A percentile compares a stretch with the other conserved stretches of the same genome.
Conservation (phyloP, 441 rosid genomes). For the Populus tomentosa region DNA sequence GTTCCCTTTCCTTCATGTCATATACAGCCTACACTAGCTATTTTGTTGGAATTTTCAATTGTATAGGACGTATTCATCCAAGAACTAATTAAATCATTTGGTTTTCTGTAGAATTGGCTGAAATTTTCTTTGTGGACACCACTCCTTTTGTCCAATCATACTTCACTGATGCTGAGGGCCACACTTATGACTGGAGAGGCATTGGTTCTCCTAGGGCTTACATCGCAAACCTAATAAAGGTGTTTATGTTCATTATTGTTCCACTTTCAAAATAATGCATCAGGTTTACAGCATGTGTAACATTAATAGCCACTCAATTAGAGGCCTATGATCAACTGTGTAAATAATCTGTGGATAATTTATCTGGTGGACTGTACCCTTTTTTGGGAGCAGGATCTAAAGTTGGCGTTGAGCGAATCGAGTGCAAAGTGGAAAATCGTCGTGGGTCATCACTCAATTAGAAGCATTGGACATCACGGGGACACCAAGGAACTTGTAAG, state of each 20-base stretch:
- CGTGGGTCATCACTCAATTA: constrained; percentile 71
- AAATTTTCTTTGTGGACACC: constrained; percentile 67
- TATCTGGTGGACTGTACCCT: neutral
- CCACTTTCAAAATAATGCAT: neutral
- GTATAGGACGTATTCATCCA: neutral
- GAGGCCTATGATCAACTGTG: neutral
- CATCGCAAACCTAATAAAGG: constrained; percentile 36
- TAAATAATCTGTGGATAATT: neutral
- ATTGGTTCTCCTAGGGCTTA: constrained; percentile 49
- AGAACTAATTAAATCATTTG: neutral
- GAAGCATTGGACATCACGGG: constrained; percentile 68
- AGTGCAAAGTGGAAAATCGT: constrained; percentile 73
- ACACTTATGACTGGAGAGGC: constrained; percentile 63
- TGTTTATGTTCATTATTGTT: neutral
- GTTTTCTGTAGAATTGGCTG: constrained; percentile 38
- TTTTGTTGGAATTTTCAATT: neutral
- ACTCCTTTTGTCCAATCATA: constrained; percentile 63
- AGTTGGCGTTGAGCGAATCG: constrained; percentile 43
- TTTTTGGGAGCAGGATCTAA: constrained; percentile 32
- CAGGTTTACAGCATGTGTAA: neutral
- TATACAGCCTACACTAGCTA: neutral
- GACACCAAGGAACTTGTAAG: constrained; percentile 52
- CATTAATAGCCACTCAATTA: neutral
- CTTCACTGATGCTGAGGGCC: constrained; percentile 41
- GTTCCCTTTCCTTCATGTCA: neutral